Evolutionary conservation across 169 alveolate genomes (phyloP).

Genomic region (Ichthyophthirius multifiliis): DNA sequence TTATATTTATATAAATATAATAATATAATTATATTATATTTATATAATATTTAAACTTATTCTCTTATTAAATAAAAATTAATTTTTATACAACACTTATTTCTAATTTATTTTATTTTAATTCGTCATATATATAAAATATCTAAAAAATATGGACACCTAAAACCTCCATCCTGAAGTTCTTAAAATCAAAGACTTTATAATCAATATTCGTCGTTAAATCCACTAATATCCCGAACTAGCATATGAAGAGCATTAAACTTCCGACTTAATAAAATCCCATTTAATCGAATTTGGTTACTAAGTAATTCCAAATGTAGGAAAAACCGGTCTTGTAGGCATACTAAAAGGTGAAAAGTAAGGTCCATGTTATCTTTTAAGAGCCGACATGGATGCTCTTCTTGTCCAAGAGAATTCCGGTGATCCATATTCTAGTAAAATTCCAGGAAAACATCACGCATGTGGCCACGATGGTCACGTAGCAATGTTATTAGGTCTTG

Average conservation of each 20-base stretch:
- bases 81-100: too few relatives aligned
- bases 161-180: too few relatives aligned
- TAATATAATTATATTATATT: too few relatives aligned
- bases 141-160: too few relatives aligned
- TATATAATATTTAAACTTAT: too few relatives aligned
- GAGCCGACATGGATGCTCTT: constrained; percentile 23
- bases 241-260: constrained; percentile 7
- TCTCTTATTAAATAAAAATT: too few relatives aligned
- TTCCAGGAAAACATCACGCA: constrained; percentile 1
- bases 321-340: constrained; percentile 1
- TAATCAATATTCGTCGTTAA: too few relatives aligned
- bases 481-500: constrained; percentile 11
- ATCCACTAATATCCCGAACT: constrained; percentile 9
- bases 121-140: too few relatives aligned
- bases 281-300: neutral
- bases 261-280: neutral
- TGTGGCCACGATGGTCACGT: constrained; percentile 23
- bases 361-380: neutral
- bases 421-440: neutral
- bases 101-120: too few relatives aligned
- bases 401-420: neutral
- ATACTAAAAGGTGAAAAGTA: neutral
- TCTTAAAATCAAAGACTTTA: too few relatives aligned
- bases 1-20: too few relatives aligned
- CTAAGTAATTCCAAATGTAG: constrained; percentile 1